Evolutionary conservation across 2,329 filamentous ascomycete genomes (phyloP).

Genomic region (Phialophora verrucosa): DNA sequence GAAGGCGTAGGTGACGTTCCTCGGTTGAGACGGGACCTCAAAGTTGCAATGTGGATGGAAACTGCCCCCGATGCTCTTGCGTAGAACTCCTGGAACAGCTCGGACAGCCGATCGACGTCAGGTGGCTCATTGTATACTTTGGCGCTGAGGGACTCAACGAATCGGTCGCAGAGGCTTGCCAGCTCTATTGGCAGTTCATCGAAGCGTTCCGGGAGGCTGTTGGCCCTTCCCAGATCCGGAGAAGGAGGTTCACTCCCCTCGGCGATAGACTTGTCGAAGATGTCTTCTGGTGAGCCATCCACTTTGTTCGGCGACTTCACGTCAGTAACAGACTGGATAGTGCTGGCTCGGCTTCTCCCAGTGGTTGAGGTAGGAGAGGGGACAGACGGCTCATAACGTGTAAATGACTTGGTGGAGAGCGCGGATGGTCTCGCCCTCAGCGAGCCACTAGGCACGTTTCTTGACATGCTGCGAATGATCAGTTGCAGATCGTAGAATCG

Average conservation of each 20-base stretch:
- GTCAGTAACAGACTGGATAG: constrained; percentile 30
- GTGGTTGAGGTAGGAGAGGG: constrained; percentile 32
- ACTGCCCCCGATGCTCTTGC: constrained; percentile 79
- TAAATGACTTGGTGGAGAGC: constrained; percentile 49
- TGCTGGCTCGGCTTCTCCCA: constrained; percentile 40
- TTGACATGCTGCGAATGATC: constrained; percentile 55
- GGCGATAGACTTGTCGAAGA: constrained; percentile 52
- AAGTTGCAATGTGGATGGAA: constrained; percentile 79
- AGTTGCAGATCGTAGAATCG: not conserved
- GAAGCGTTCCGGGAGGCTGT: constrained; percentile 67
- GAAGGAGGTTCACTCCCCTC: constrained; percentile 42
- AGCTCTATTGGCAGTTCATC: constrained; percentile 95
- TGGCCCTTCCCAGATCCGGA: constrained; percentile 41
- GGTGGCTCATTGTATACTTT: constrained; percentile 86
- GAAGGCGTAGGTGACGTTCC: constrained; percentile 62
- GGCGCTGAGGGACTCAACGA: constrained; percentile 85
- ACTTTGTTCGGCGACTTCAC: constrained; percentile 37
- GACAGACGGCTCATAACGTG: constrained; percentile 43
- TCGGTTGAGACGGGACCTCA: constrained; percentile 76
- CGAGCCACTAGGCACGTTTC: constrained; percentile 30
- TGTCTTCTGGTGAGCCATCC: constrained; percentile 43
- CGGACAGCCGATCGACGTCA: constrained; percentile 78
- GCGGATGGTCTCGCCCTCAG: constrained; percentile 42
- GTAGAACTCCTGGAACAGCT: constrained; percentile 96
- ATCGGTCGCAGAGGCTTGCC: constrained; percentile 86